phyloP scores from a whole-genome alignment of 2,329 filamentous ascomycete genomes.

The Coniochaeta hoffmannii region DNA sequence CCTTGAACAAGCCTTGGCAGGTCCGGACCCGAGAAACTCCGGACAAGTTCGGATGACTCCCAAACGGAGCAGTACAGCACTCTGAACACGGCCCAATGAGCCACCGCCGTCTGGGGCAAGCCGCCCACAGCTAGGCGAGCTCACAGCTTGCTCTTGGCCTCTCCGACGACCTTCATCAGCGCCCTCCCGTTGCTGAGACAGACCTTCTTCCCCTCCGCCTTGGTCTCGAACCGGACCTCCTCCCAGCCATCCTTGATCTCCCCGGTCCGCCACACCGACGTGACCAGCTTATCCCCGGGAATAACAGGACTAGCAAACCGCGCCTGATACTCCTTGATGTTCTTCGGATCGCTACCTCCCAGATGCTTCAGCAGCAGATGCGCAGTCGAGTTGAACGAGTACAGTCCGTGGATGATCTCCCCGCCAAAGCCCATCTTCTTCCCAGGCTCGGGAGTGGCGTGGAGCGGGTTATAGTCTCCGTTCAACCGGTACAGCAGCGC shows the following conservation, averaged over 20 bases:
- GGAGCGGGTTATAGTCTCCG: conserved; percentile 90
- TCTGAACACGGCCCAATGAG: no score
- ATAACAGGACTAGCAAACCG: conserved; percentile 79
- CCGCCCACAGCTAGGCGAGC: background rate
- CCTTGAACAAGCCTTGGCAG: background rate
- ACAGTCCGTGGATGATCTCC: conserved; percentile 82
- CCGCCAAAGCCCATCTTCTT: conserved; percentile 88
- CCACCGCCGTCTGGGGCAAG: no score
- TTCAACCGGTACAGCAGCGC: conserved; percentile 77
- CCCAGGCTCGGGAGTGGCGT: conserved; percentile 79
- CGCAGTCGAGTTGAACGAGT: conserved; percentile 73
- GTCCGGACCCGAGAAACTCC: background rate
- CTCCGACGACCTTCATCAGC: conserved; percentile 57
- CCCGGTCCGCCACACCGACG: conserved; percentile 74
- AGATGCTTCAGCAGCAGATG: conserved; percentile 67
- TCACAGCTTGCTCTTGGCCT: conserved; percentile 57
- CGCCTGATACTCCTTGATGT: conserved; percentile 83
- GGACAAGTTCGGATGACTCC: background rate
- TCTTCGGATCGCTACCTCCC: conserved; percentile 69
- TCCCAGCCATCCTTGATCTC: conserved; percentile 63
- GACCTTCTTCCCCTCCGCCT: conserved; percentile 73
- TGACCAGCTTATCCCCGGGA: conserved; percentile 75
- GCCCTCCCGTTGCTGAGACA: conserved; percentile 83
- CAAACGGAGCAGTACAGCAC: background rate
- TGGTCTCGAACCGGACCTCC: conserved; percentile 74